Evolutionary conservation across 352 stramenopile genomes (phyloP), one percentile per base, ranked within the genome.

Genomic region (Globisporangium rhizosaccharum): DNA sequence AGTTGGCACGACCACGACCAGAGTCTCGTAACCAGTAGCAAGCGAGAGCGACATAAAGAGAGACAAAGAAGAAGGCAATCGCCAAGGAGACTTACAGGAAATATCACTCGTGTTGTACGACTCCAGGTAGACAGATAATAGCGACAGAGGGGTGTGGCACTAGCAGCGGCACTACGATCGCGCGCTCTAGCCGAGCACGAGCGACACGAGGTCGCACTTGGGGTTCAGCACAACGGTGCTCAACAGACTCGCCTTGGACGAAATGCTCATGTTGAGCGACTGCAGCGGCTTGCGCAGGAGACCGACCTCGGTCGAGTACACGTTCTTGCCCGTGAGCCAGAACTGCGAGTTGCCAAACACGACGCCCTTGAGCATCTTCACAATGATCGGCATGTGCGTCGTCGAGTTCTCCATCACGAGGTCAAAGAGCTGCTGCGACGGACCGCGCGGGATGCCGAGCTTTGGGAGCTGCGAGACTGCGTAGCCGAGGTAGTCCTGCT

Each of bases 401-500:
- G 72, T 59, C 33, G 60, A 66, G 37, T 77, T 70, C 11, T 62
- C 41, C 49, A 88, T 65, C 9, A 70, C 75, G 37, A 76, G 54
- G 57, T 78, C 64, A 54, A 87, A 82, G 26, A 76, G 47, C 68
- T 87, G 76, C 25, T 69, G 53, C 39, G 55, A 76, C 25, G 70
- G 39, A 4, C 81, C 81, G 57, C 81, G 75, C n/a, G 76, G 76
- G 23, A 87, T 52, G 39, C 74, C 74, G 41, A 75, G 51, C 44
- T 75, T 57, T 11, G 75, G 67, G 37, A 76, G 66, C 12, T 62
- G 56, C 49, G 79, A 85, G 37, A 84, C 46, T 1, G 76, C 75
- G 58, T 87, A 85, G 23, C 81, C 81, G 46, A 91, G 59, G 64
- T 87, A 91, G 28, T 71, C 66, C 41, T 84, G 54, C 14, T 66